Evolutionary conservation across 768 basidiomycete genomes (phyloP), one percentile per base, ranked within the genome.

Genomic region (Rubroboletus satanas): DNA sequence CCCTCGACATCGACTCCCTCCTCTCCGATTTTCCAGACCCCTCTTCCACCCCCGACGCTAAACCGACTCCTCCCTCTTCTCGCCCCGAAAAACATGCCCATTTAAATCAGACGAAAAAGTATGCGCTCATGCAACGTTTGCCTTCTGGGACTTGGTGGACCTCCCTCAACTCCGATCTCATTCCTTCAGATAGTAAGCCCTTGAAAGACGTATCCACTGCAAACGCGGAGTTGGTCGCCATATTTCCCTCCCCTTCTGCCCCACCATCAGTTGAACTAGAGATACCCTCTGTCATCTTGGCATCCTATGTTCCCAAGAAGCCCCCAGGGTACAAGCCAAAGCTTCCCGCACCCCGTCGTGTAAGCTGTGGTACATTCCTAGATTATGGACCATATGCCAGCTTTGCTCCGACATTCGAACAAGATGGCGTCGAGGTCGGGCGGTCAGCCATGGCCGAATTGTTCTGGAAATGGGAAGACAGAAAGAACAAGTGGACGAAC

Each of bases 91-190:
- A 60, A 54, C 71, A 43, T 58, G 71, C 56, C 60, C 72, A 56
- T 46, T 26, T 49, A 31, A 44, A 63, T 57, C 49, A 73, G 70
- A 43, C 50, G n/a, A 81, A 78, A 50, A 82, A 77, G 63, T 91
- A 86, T 70, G 90, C 91, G 4, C 81, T 93, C 44, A 78, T 92
- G 60, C 90, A 93, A 63, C 85, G 83, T 55, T 75, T 93, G 7
- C 88, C 91, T 0, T 79, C 76, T 2, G 89, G 84, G 37, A 85
- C 87, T 55, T 90, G 83, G 75, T 93, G 89, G 85, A 79, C 88
- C 15, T 90, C 90, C 28, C 78, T 85, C 51, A 80, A 77, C 63
- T 77, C 82, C 21, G 77, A 68, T 51, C 67, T 64, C 51, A 74
- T 66, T 33, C 74, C 61, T 47, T 72, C 58, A 42, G 73, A 76